Conservation (phyloP, 495 filamentous ascomycete species). For the Neurospora tetraspora region DNA sequence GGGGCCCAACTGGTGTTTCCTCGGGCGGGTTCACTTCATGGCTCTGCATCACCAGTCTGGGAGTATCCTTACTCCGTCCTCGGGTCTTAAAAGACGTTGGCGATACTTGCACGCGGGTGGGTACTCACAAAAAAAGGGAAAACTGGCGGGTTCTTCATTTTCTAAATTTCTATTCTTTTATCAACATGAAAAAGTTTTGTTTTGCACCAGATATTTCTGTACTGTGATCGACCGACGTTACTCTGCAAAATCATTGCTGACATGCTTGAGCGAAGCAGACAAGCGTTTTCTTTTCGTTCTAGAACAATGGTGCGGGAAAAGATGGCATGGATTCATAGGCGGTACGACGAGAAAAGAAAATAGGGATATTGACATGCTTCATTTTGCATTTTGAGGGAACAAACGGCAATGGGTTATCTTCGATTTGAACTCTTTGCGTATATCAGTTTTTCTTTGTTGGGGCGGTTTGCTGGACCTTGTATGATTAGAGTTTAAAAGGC, state of each 20-base stretch:
- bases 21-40: not conserved
- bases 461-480: not conserved
- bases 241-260: not conserved
- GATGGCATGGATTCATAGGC: not conserved
- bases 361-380: not conserved
- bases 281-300: not conserved
- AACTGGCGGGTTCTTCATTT: not conserved
- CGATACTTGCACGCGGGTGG: not conserved
- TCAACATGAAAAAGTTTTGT: not conserved
- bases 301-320: not conserved
- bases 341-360: not conserved
- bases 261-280: not conserved
- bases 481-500: not conserved
- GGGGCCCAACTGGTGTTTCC: not conserved
- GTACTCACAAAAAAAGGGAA: not conserved
- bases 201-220: not conserved
- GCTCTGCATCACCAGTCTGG: not conserved
- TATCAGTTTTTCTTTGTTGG: not conserved
- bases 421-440: not conserved
- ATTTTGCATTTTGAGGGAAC: not conserved
- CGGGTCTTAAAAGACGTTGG: not conserved
- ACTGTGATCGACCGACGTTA: not conserved
- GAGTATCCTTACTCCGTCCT: not conserved
- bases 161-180: not conserved
- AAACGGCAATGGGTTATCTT: not conserved